Conservation (phyloP, 2,329 filamentous ascomycete genomes). For the Talaromyces marneffei region DNA sequence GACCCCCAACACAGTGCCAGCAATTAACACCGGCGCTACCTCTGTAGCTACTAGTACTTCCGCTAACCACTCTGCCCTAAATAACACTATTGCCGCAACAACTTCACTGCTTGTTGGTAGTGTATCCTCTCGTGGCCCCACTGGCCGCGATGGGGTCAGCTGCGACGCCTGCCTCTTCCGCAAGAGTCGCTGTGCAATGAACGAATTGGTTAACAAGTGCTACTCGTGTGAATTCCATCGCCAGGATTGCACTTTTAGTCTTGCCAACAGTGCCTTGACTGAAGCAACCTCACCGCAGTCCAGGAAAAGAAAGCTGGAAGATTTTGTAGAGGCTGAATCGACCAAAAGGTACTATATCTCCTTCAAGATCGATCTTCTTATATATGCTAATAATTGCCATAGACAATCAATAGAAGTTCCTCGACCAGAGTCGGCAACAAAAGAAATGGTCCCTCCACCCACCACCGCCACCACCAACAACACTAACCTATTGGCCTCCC, state of each 20-base stretch:
- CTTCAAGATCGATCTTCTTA: too few species aligned
- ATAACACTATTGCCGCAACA: not conserved
- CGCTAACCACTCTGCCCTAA: slow-evolving; percentile 18
- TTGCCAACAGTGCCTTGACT: slow-evolving; percentile 20
- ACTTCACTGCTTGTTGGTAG: slow-evolving; percentile 16
- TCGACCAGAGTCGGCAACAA: slow-evolving; percentile 17
- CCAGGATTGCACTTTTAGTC: slow-evolving; percentile 40
- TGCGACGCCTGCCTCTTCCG: slow-evolving; percentile 40
- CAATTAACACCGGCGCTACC: not conserved
- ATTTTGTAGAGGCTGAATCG: slow-evolving; percentile 26
- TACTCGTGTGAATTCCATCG: slow-evolving; percentile 42
- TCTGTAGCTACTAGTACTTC: slow-evolving; percentile 18
- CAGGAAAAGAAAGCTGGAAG: slow-evolving; percentile 39
- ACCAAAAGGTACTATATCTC: slow-evolving; percentile 30
- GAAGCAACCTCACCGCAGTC: slow-evolving; percentile 21
- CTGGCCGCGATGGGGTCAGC: slow-evolving; percentile 32
- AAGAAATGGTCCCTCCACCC: slow-evolving; percentile 17
- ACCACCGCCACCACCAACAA: slow-evolving; percentile 10
- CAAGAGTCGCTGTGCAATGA: slow-evolving; percentile 41
- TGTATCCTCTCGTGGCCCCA: slow-evolving; percentile 23
- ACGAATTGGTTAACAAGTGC: slow-evolving; percentile 39
- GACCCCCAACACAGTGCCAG: slow-evolving; percentile 15
- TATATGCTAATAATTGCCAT: not conserved
- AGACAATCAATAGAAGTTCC: slow-evolving; percentile 23
- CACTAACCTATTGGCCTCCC: slow-evolving; percentile 21